A percentile compares a stretch with the other conserved stretches of the same genome.
phyloP scores from a whole-genome alignment of 1,284 basidiomycete species.

The Ustilago cynodontis region DNA sequence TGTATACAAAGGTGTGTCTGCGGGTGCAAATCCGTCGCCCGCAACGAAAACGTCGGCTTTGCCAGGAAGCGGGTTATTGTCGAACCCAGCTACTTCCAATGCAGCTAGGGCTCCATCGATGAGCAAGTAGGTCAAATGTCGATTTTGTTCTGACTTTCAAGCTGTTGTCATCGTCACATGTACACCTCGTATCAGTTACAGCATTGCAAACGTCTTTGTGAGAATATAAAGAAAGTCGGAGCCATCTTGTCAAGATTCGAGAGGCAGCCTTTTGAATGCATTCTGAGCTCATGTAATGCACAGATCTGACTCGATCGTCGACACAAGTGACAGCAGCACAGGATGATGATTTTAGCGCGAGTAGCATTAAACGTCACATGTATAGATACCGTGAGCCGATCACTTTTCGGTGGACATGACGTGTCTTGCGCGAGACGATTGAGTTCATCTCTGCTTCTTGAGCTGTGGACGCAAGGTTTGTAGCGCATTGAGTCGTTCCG shows the following conservation, averaged over 20 bases:
- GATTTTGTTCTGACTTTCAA: background rate
- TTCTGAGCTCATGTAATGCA: background rate
- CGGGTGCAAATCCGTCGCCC: slow-evolving; percentile 9
- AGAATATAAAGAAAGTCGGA: no score
- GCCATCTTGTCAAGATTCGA: no score
- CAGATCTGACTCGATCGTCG: background rate
- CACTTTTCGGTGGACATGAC: no score
- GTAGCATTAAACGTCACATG: no score
- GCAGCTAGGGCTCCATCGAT: background rate
- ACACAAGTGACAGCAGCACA: background rate
- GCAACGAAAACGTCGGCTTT: background rate
- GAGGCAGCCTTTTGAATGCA: no score
- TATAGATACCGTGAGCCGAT: no score
- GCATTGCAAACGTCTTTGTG: background rate
- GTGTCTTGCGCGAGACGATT: background rate
- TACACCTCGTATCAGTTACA: background rate
- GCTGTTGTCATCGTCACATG: background rate
- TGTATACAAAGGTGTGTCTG: background rate
- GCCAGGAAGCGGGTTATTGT: slow-evolving; percentile 4
- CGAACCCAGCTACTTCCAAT: slow-evolving; percentile 9
- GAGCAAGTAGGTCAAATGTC: background rate
- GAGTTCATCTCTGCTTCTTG: slow-evolving; percentile 23
- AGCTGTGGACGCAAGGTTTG: slow-evolving; percentile 29
- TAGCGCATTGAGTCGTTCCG: slow-evolving; percentile 62
- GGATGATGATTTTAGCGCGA: no score